These are phyloP conservation scores for Leucosporidium creatinivorum DNA, from an alignment of 768 basidiomycete species.

Conservation along the genomic window DNA sequence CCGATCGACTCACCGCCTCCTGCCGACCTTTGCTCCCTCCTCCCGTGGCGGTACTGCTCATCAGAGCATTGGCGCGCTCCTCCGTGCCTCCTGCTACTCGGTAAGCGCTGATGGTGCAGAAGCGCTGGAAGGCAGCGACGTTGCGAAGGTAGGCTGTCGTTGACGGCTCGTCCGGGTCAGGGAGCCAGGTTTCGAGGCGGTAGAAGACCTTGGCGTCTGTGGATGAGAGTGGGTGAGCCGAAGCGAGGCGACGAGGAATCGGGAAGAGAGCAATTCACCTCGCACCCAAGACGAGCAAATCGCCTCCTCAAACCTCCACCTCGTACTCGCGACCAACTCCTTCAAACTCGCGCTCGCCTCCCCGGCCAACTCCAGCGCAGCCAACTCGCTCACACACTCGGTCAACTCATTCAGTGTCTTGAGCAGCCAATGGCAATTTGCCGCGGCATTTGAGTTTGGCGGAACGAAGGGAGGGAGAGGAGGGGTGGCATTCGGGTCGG, in stretches of 20 bases:
- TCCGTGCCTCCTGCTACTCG: conserved; percentile 67
- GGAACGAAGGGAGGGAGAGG: conserved; percentile 56
- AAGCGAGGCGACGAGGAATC: neutral
- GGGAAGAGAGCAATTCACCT: conserved; percentile 50
- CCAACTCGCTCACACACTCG: conserved; percentile 75
- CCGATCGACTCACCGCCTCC: neutral
- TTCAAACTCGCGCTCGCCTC: conserved; percentile 60
- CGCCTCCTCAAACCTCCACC: conserved; percentile 82
- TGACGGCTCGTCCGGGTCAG: conserved; percentile 55
- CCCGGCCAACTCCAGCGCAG: conserved; percentile 67
- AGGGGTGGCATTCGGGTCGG: conserved; percentile 46
- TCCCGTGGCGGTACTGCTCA: conserved; percentile 34
- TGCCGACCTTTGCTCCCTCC: neutral
- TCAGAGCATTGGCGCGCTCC: conserved; percentile 49
- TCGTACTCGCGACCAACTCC: conserved; percentile 66
- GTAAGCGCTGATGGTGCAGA: conserved; percentile 65
- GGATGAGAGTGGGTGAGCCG: conserved; percentile 16
- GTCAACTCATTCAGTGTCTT: conserved; percentile 76
- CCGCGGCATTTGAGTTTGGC: conserved; percentile 65
- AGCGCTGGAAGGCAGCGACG: conserved; percentile 72
- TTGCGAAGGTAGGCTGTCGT: conserved; percentile 68
- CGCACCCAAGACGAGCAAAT: conserved; percentile 71
- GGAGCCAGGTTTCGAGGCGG: conserved; percentile 76
- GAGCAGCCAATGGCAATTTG: conserved; percentile 69
- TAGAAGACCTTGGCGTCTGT: conserved; percentile 77